A percentile compares a stretch with the other conserved stretches of the same genome.
Conservation (phyloP, 139 green algal species). For the Chlamydomonas sp. region DNA sequence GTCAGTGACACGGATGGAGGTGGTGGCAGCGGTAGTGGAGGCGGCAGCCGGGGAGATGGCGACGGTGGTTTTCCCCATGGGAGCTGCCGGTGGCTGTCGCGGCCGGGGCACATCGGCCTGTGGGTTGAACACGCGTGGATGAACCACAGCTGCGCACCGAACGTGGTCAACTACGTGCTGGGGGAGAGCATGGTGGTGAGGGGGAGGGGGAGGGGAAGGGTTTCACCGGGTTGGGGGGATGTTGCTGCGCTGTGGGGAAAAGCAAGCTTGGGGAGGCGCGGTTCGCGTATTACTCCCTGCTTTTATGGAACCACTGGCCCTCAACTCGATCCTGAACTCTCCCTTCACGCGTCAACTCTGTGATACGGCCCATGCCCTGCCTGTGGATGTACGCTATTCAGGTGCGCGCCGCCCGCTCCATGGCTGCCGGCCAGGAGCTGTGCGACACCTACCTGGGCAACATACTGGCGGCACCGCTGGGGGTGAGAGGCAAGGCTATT, state of each 20-base stretch:
- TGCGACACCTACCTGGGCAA: conserved; percentile 19
- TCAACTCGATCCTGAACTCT: too few relatives aligned
- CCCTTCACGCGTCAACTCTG: too few relatives aligned
- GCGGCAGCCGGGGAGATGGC: background rate
- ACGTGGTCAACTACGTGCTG: background rate
- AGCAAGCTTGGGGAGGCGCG: too few relatives aligned
- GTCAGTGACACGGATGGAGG: background rate
- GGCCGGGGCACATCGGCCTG: conserved; percentile 12
- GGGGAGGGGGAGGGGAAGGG: background rate
- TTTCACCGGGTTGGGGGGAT: background rate
- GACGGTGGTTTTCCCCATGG: background rate
- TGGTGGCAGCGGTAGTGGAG: background rate
- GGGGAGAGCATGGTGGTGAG: conserved; percentile 29
- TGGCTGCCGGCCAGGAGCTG: conserved; percentile 1
- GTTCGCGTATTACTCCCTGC: too few relatives aligned
- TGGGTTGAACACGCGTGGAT: conserved; percentile 30
- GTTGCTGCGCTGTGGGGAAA: background rate
- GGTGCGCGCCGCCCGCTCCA: background rate
- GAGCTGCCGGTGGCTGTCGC: background rate
- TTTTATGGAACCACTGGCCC: too few relatives aligned
- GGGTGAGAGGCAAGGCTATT: background rate
- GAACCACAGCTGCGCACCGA: conserved; percentile 23
- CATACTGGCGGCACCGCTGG: background rate
- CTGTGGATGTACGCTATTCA: background rate
- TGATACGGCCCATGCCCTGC: too few relatives aligned